Conservation (phyloP, 2,329 filamentous ascomycete genomes). For the Epichloe typhina region DNA sequence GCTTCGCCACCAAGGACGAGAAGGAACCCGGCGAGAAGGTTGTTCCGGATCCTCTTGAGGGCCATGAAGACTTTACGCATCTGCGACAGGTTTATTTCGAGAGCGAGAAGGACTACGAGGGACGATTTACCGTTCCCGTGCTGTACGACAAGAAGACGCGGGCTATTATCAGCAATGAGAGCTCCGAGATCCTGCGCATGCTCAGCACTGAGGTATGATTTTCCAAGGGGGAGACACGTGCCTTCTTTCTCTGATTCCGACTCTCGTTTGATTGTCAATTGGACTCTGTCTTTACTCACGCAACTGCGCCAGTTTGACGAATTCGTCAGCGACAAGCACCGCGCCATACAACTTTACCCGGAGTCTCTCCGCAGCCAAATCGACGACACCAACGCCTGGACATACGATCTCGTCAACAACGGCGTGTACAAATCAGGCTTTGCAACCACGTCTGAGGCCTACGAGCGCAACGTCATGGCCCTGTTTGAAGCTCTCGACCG, state of each 20-base stretch:
- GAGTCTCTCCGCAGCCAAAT: constrained; percentile 50
- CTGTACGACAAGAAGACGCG: constrained; percentile 67
- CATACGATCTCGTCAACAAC: constrained; percentile 61
- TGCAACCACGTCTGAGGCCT: constrained; percentile 70
- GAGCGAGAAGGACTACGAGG: constrained; percentile 56
- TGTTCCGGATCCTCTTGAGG: constrained; percentile 53
- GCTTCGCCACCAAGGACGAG: constrained; percentile 57
- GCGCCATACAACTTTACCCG: constrained; percentile 55
- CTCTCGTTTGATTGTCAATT: too few relatives aligned
- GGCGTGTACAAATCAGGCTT: constrained; percentile 70
- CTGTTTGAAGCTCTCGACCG: constrained; percentile 70
- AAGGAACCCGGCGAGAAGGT: constrained; percentile 48
- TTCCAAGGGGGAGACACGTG: background rate
- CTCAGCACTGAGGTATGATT: constrained; percentile 54
- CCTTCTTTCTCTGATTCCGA: too few relatives aligned
- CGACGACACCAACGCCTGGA: constrained; percentile 69
- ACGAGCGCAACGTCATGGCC: constrained; percentile 55
- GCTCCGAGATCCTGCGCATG: constrained; percentile 86
- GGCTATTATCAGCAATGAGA: constrained; percentile 83
- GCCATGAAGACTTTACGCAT: constrained; percentile 54
- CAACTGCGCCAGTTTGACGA: constrained; percentile 48
- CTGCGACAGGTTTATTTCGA: constrained; percentile 71
- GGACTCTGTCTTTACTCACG: background rate
- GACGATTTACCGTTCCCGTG: constrained; percentile 78
- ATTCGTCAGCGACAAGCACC: constrained; percentile 46